These are phyloP conservation scores for Erodium moschatum DNA, from an alignment of 441 rosid genomes.

Conservation along the genomic window DNA sequence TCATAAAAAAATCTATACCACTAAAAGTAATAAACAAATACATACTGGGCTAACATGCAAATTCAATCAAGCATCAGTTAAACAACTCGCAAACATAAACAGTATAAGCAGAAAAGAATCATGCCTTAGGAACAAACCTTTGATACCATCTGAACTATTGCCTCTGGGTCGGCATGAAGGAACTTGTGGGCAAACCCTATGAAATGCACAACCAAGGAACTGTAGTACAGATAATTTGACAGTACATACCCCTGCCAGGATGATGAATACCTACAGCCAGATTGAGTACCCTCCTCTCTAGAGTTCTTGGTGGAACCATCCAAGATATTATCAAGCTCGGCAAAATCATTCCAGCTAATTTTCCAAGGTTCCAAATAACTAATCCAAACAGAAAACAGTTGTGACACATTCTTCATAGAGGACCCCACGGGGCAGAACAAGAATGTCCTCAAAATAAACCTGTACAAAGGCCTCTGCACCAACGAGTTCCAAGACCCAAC, in stretches of 20 bases:
- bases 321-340: conserved; percentile 40
- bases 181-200: conserved; percentile 90
- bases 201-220: conserved; percentile 81
- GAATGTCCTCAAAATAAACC: conserved; percentile 67
- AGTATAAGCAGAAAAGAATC: neutral
- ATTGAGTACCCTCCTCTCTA: conserved; percentile 30
- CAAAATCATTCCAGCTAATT: conserved; percentile 46
- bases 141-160: conserved; percentile 66
- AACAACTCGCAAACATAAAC: neutral
- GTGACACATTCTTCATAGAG: conserved; percentile 65
- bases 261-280: conserved; percentile 43
- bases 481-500: conserved; percentile 54
- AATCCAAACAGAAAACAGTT: conserved; percentile 72
- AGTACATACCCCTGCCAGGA: conserved; percentile 64
- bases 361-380: conserved; percentile 76
- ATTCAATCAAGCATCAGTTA: neutral
- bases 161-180: conserved; percentile 72
- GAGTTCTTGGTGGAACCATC: conserved; percentile 36
- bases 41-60: neutral
- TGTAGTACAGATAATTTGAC: conserved; percentile 76
- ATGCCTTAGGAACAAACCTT: conserved; percentile 47
- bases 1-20: neutral
- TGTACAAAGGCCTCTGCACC: conserved; percentile 68
- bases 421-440: conserved; percentile 62
- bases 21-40: neutral